Evolutionary conservation across 2,329 filamentous ascomycete species (phyloP), one percentile per base, ranked within the genome.

Genomic region (Cladosporium sphaerospermum): DNA sequence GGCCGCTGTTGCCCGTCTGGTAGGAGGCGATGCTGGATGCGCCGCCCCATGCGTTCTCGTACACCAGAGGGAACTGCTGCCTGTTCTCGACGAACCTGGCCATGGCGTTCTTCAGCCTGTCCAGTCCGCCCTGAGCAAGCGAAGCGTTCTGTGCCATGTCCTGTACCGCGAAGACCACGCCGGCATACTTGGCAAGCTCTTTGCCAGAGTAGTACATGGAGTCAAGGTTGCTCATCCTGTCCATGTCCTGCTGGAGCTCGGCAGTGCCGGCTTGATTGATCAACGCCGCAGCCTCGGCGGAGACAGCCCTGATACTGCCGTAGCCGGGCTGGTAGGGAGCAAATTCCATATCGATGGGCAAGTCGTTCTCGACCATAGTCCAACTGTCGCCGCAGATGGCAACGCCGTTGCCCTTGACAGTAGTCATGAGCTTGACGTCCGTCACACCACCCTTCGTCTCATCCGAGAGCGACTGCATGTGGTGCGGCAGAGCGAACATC

Each of bases 131-230:
- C 9, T 73, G 71, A 1, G 79, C 67, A 4, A 74, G 61, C 34
- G 76, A 77, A 34, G 79, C 83, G 72, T 79, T 34, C 75, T 60
- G 60, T 1, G 87, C 64, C 75, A 85, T 49, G 75, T 81, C 53
- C 75, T 84, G 59, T 33, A 70, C 61, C 1, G 72, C 64, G 63
- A 71, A 75, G n/a, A 70, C 49, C 6, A 76, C 69, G 2, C 69
- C 69, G 0, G 75, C 75, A 47, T 75, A 74, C 48, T 71, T 71
- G 32, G 67, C 68, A 14, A 71, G 58, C 13, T 67, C 65, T 58
- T 76, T 97, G 61, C 93, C 93, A 61, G 87, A 88, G 69, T 86
- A 96, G 70, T 97, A 97, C 83, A 96, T 91, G 36, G 89, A 95
- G 66, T 92, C 81, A 34, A 88, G 74, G 58, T 93, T 81, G 4